Evolutionary conservation across 78 protist species (phyloP).

Genomic region (Salpingoeca rosetta): DNA sequence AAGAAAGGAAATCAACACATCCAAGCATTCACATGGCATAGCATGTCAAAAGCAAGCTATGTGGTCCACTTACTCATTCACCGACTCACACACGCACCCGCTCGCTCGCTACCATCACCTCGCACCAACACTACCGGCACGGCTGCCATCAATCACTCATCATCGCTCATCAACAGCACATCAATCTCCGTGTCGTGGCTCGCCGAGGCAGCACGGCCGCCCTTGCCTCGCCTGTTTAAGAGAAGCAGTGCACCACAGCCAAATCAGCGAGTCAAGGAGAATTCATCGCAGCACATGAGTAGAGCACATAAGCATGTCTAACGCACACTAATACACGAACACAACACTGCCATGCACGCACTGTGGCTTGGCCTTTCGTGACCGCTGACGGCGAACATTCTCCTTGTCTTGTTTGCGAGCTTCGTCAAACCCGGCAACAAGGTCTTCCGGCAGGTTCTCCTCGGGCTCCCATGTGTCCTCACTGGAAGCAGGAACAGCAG

Average conservation of each 20-base stretch:
- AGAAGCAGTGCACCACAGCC: not conserved
- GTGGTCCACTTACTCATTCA: slow-evolving; percentile 5
- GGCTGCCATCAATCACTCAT: no score
- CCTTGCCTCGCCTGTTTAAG: not conserved
- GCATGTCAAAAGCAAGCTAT: not conserved
- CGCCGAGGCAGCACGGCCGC: not conserved
- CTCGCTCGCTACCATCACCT: not conserved
- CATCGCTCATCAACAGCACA: not conserved
- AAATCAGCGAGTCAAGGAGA: not conserved
- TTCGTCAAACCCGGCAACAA: no score
- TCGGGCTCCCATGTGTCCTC: slow-evolving; percentile 56
- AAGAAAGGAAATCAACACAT: not conserved
- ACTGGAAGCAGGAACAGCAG: slow-evolving; percentile 47
- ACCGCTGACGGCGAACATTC: no score
- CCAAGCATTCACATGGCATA: not conserved
- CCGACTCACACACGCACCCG: not conserved
- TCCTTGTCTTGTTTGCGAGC: no score
- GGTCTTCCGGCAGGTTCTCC: slow-evolving; percentile 45
- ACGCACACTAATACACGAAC: no score
- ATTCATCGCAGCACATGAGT: slow-evolving; percentile 22
- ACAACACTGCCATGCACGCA: no score
- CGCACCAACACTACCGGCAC: not conserved
- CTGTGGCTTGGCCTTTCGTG: no score
- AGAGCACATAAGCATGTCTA: no score
- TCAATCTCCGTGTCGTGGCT: not conserved